A percentile compares a stretch with the other conserved stretches of the same genome.
Conservation (phyloP, 441 rosid species). For the Adansonia rubrostipa region DNA sequence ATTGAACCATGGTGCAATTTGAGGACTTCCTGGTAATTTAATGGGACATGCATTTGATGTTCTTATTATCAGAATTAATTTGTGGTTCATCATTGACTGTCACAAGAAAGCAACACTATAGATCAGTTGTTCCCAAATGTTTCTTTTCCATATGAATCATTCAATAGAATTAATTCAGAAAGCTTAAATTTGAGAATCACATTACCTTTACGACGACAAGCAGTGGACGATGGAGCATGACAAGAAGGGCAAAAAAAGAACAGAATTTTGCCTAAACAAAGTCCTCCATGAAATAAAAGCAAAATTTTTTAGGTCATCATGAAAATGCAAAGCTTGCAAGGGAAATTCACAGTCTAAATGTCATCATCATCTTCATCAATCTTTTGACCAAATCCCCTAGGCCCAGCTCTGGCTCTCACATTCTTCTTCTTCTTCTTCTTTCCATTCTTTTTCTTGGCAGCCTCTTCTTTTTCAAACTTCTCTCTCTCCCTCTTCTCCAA, state of each 20-base stretch:
- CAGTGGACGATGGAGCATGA: background rate
- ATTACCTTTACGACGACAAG: background rate
- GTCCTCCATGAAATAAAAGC: background rate
- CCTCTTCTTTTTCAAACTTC: constrained; percentile 77
- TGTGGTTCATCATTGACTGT: too few species aligned
- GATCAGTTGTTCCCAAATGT: too few species aligned
- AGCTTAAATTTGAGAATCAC: background rate
- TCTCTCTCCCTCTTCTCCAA: constrained; percentile 73
- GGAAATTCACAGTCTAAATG: background rate
- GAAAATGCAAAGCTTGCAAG: background rate
- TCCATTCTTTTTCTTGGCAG: constrained; percentile 58
- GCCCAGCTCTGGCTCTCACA: constrained; percentile 62
- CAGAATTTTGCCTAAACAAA: background rate
- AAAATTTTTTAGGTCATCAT: background rate
- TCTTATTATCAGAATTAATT: too few species aligned
- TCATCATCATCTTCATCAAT: constrained; percentile 43
- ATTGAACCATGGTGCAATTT: too few species aligned
- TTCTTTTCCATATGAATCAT: constrained; percentile 2
- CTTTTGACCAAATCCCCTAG: constrained; percentile 84
- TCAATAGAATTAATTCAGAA: background rate
- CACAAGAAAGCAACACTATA: too few species aligned
- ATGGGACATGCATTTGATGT: too few species aligned
- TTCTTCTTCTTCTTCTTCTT: constrained; percentile 60
- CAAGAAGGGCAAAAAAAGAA: background rate
- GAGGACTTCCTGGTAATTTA: too few species aligned